These are phyloP conservation scores for Trypanosoma mega DNA, from an alignment of 208 protist genomes.

Conservation along the genomic window DNA sequence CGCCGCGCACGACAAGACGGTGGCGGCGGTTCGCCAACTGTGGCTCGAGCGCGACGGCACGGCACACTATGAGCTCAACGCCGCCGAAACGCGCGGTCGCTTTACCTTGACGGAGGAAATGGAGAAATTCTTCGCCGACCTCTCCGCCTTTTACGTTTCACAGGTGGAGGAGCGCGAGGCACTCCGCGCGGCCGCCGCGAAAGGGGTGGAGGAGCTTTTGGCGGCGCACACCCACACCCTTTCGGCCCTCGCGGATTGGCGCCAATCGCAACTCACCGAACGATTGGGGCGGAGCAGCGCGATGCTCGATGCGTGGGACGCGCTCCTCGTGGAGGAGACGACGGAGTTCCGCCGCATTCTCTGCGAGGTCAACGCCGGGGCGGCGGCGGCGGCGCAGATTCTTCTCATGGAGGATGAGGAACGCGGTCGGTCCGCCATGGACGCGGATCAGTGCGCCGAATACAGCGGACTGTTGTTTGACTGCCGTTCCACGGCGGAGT, in stretches of 20 bases:
- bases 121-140: slow-evolving; percentile 32
- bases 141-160: slow-evolving; percentile 25
- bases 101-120: slow-evolving; percentile 34
- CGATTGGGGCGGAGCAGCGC: slow-evolving; percentile 3
- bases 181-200: slow-evolving; percentile 23
- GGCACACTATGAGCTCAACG: slow-evolving; percentile 38
- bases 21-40: slow-evolving; percentile 36
- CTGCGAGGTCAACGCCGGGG: slow-evolving; percentile 18
- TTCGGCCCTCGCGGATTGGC: slow-evolving; percentile 2
- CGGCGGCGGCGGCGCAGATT: slow-evolving; percentile 26
- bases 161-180: slow-evolving; percentile 12
- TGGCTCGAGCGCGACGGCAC: slow-evolving; percentile 39
- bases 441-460: slow-evolving; percentile 49
- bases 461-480: slow-evolving; percentile 45
- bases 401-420: slow-evolving; percentile 48
- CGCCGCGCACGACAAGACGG: slow-evolving; percentile 29
- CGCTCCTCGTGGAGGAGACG: slow-evolving; percentile 3
- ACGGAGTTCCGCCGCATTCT: slow-evolving; percentile 24
- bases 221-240: slow-evolving; percentile 15
- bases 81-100: slow-evolving; percentile 42
- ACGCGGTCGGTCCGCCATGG: slow-evolving; percentile 34
- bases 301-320: not conserved
- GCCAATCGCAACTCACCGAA: slow-evolving; percentile 4
- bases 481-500: not conserved
- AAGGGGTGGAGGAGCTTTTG: not conserved